Base-by-base conservation (phyloP, 108 stramenopile genomes). In the Fragilariopsis cylindrus region DNA sequence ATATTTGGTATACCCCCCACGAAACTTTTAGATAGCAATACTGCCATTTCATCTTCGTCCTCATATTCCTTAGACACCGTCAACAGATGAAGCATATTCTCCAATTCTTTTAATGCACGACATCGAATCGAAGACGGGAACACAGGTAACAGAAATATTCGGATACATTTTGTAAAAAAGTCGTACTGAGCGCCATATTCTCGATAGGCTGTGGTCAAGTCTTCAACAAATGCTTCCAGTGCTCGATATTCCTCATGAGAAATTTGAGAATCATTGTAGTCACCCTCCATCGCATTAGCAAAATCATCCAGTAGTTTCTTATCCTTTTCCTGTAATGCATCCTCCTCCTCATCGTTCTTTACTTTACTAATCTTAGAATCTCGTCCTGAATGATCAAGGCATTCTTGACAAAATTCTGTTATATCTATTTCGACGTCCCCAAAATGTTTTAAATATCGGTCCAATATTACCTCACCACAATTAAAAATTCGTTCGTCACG, bases 111-210 rank as follows among this genome's bases (percentile, higher is more conserved):
- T 19, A 91, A 72, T 9, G 73, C 71, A 39, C 76, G 76, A 21
- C 86, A 81, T 44, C 73, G 85, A 60, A 87, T 77, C 57, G 74
- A 74, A 4, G 78, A 44, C 41, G 92, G 92, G 67, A 93, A 90
- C 30, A 76, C 62, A 18, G 91, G 88, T 16, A 81, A 48, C 45
- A 96, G 73, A 45, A 96, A 83, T 21, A 88, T 71, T 9, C 92
- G 70, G 55, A 96, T 82, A 71, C 85, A 87, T 44, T 76, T 81
- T 0, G 87, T 85, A 67, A 86, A 91, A 3, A 71, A 56, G 7
- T 79, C 79, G 65, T 92, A 93, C 71, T 93, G 92, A 9, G 90
- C 95, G 57, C 92, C 92, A 58, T 90, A 90, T 53, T 93, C 91
- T 15, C 83, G 79, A 76, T 80, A 96, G 5, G 85, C 72, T 46